Base-by-base conservation (phyloP, 1,139 yeast genomes). In the Protomyces inouyei region DNA sequence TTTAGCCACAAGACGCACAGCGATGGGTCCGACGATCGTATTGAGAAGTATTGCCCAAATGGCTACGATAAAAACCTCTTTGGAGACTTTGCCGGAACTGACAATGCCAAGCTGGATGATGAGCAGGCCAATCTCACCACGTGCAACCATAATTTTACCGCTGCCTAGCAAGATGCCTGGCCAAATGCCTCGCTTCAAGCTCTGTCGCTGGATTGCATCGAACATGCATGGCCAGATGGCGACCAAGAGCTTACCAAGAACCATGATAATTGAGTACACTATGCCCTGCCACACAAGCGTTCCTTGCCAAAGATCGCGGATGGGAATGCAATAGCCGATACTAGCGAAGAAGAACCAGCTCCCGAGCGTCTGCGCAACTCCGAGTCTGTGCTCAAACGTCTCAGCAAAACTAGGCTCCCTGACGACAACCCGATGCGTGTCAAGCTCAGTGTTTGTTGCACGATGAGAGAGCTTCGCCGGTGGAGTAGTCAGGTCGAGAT, bases 61-160 rank as follows among this genome's bases (percentile, higher is more conserved):
- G 16, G 61, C 65, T 12, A 23, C 21, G 25, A 46, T 16, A 5
- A 46, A 23, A 12, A 23, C 52, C 12, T 18, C 52, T 21, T 23
- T 18, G 36, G 40, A 18, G 18, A 25, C 43, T 12, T 46, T 21
- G 21, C 28, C 25, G 8, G 52, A 21, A 14, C 14, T 14, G 52
- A 23, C 14, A 4, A 21, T 5, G 28, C 60, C 65, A 16, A 63
- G n/a, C 35, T 64, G 18, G 14, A 64, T 14, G 32, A 63, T 60
- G 14, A 63, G 36, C 18, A 60, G 32, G 14, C 65, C 65, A 37
- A 63, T 60, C 35, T 63, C 65, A 16, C 65, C 65, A 8, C 65
- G 57, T 9, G 65, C 55, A 12, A 60, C 61, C 65, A 63, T 63
- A n/a, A n/a, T n/a, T n/a, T n/a, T n/a, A 5, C 61, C 65, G 12